A percentile compares a stretch with the other conserved stretches of the same genome.
These are phyloP conservation scores for Fagopyrum homotropicum DNA, from an alignment of 148 eudicot genomes.

Conservation along the genomic window DNA sequence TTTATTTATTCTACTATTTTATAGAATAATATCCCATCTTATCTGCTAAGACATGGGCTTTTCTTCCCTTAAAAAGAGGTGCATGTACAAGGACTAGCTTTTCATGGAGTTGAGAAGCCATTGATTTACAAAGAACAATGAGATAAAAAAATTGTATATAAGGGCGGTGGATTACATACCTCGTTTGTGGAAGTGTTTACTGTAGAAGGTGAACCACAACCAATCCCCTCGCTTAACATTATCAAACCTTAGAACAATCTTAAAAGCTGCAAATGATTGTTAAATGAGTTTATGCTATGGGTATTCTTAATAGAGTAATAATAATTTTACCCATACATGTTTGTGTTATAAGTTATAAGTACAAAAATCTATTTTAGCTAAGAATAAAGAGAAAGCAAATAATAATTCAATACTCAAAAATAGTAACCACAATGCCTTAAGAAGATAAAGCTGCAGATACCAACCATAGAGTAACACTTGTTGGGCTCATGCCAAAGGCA, in stretches of 20 bases:
- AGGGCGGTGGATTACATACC: no score
- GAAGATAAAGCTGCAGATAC: conserved; percentile 9
- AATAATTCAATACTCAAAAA: no score
- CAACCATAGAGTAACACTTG: background rate
- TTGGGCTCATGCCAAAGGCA: background rate
- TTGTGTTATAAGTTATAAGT: background rate
- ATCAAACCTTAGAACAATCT: no score
- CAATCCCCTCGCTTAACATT: no score
- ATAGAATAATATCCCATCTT: background rate
- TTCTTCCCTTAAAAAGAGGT: background rate
- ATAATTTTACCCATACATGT: no score
- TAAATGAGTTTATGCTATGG: no score
- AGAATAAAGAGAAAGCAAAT: background rate
- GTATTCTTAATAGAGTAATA: no score
- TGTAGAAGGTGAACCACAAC: no score
- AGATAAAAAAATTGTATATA: no score
- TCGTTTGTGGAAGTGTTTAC: no score
- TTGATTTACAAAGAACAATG: background rate
- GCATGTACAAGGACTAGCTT: background rate
- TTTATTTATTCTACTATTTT: background rate
- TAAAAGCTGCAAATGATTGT: no score
- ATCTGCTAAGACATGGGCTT: background rate
- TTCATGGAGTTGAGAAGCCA: background rate
- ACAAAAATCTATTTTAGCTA: background rate
- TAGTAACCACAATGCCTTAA: background rate